Evolutionary conservation across 2,329 filamentous ascomycete species (phyloP).

Genomic region (Paecilomyces sp.): DNA sequence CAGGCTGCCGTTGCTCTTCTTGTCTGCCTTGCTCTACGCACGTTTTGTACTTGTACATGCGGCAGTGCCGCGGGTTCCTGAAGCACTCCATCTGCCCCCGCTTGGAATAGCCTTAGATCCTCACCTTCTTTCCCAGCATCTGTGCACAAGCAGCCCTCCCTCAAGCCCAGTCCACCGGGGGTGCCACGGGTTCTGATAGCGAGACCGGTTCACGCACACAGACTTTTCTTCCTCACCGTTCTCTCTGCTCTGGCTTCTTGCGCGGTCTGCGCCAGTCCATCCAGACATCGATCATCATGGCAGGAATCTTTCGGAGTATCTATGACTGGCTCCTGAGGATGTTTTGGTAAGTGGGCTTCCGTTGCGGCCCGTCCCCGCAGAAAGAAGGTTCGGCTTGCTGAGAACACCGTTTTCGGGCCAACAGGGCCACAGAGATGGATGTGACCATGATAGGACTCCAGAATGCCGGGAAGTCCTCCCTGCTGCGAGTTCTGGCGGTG

Average conservation of each 20-base stretch:
- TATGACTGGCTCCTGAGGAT: constrained; percentile 98
- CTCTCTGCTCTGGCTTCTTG: not conserved
- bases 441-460: constrained; percentile 98
- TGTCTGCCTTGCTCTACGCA: not conserved
- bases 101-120: not conserved
- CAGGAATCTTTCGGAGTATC: constrained; percentile 83
- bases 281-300: constrained; percentile 56
- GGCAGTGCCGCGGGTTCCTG: not conserved
- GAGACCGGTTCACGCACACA: not conserved
- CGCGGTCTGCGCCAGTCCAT: not conserved
- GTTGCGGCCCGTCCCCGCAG: constrained; percentile 28
- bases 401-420: constrained; percentile 8
- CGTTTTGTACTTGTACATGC: not conserved
- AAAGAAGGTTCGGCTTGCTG: constrained; percentile 16
- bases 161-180: not conserved
- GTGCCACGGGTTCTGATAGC: not conserved
- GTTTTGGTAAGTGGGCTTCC: constrained; percentile 68
- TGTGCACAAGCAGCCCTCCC: not conserved
- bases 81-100: not conserved
- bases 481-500: constrained; percentile 91
- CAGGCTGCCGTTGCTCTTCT: not conserved
- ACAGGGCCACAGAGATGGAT: constrained; percentile 97
- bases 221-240: not conserved
- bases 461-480: constrained; percentile 94
- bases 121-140: not conserved